Conservation (phyloP, 768 basidiomycete species). For the Phylloporus sp. region DNA sequence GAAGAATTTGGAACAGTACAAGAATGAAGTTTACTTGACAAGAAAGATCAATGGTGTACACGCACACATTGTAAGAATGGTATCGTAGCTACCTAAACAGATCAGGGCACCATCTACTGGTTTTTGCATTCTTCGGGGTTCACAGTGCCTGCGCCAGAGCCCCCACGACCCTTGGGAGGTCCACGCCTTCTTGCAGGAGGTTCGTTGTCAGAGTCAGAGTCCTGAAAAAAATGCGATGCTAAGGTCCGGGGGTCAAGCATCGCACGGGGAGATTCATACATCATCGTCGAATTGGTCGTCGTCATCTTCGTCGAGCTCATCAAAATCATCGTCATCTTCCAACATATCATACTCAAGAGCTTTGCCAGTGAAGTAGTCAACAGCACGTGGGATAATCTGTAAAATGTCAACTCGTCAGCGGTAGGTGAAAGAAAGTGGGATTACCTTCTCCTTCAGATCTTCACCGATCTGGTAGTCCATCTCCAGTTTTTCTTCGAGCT, state of each 20-base stretch:
- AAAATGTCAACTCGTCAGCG: background rate
- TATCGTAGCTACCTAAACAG: slow-evolving; percentile 15
- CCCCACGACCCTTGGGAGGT: slow-evolving; percentile 54
- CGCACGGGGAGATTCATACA: slow-evolving; percentile 34
- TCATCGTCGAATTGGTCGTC: slow-evolving; percentile 59
- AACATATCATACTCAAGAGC: slow-evolving; percentile 76
- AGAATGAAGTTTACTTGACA: slow-evolving; percentile 11
- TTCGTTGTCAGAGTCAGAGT: slow-evolving; percentile 67
- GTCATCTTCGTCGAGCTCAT: slow-evolving; percentile 50
- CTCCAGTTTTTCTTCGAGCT: slow-evolving; percentile 90
- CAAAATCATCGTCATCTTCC: slow-evolving; percentile 57
- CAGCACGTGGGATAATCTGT: slow-evolving; percentile 89
- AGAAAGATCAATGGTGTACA: slow-evolving; percentile 14
- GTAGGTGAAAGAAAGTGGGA: background rate
- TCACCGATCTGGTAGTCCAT: slow-evolving; percentile 98
- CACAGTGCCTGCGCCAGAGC: slow-evolving; percentile 36
- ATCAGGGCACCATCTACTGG: slow-evolving; percentile 48
- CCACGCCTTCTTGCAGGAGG: slow-evolving; percentile 55
- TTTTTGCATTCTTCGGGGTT: slow-evolving; percentile 89
- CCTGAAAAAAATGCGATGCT: slow-evolving; percentile 36
- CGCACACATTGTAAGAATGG: slow-evolving; percentile 11
- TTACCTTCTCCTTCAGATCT: slow-evolving; percentile 93
- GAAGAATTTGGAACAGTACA: slow-evolving; percentile 8
- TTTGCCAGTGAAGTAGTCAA: slow-evolving; percentile 98
- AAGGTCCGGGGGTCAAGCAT: slow-evolving; percentile 15